Evolutionary conservation across 495 filamentous ascomycete species (phyloP).

Genomic region (Hypoxylon perforatum): DNA sequence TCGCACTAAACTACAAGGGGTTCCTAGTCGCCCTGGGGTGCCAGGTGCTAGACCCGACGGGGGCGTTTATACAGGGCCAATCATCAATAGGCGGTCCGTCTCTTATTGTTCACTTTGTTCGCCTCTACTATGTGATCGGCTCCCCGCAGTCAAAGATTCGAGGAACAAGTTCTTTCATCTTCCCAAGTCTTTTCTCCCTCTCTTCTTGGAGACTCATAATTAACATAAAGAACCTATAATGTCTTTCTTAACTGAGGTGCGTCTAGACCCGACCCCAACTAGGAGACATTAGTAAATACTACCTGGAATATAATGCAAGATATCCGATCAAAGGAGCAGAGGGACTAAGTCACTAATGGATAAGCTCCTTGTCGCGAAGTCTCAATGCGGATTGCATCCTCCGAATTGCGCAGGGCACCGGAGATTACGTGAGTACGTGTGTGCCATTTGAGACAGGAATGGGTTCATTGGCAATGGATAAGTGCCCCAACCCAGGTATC

Average conservation of each 20-base stretch:
- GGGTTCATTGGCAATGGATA: neutral
- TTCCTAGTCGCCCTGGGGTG: constrained; percentile 5
- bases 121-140: constrained; percentile 8
- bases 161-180: neutral
- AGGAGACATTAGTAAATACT: neutral
- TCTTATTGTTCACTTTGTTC: constrained; percentile 24
- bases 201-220: neutral
- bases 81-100: constrained; percentile 19
- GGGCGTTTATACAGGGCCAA: constrained; percentile 37
- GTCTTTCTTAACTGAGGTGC: no score
- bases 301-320: constrained; percentile 16
- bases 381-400: constrained; percentile 34
- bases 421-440: constrained; percentile 42
- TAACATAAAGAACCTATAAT: no score
- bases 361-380: neutral
- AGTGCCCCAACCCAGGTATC: constrained; percentile 6
- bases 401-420: constrained; percentile 45
- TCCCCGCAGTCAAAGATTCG: neutral
- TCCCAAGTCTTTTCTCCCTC: no score
- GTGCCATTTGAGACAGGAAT: neutral
- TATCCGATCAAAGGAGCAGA: neutral
- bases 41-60: constrained; percentile 6
- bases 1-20: constrained; percentile 26
- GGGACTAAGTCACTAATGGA: no score
- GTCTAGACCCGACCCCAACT: no score